phyloP scores from a whole-genome alignment of 805 yeast species.

The Metschnikowia shivogae region DNA sequence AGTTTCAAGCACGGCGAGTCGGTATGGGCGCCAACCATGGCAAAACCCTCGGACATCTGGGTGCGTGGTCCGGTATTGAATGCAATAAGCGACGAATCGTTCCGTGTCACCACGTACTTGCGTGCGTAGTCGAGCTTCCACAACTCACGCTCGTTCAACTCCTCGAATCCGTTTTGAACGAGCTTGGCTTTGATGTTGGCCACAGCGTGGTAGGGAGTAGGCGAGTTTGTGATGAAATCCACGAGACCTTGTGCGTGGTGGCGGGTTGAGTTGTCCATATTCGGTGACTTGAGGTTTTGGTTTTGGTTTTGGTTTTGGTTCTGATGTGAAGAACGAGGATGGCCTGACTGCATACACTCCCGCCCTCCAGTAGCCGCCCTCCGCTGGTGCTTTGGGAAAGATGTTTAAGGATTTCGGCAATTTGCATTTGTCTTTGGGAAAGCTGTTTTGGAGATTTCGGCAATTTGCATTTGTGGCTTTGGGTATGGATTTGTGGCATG shows the following conservation, averaged over 20 bases:
- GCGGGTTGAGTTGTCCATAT: constrained; percentile 14
- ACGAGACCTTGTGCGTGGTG: constrained; percentile 56
- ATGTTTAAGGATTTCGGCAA: too few relatives aligned
- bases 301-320: too few relatives aligned
- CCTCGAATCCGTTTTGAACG: constrained; percentile 60
- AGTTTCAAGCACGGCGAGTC: constrained; percentile 88
- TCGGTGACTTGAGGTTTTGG: neutral
- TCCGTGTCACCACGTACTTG: constrained; percentile 83
- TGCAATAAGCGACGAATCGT: constrained; percentile 83
- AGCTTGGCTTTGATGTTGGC: constrained; percentile 56
- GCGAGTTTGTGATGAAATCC: constrained; percentile 75
- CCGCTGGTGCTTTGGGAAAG: too few relatives aligned
- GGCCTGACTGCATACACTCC: too few relatives aligned
- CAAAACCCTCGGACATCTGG: constrained; percentile 73
- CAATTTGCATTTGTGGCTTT: too few relatives aligned
- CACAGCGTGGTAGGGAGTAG: constrained; percentile 94
- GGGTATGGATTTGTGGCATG: too few relatives aligned
- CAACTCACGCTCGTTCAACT: constrained; percentile 62
- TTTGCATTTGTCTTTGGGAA: too few relatives aligned
- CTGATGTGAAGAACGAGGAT: too few relatives aligned
- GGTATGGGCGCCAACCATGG: constrained; percentile 94
- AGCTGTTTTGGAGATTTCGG: too few relatives aligned
- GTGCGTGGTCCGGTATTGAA: constrained; percentile 75
- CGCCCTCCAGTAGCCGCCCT: too few relatives aligned
- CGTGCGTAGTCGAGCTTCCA: constrained; percentile 62